Base-by-base conservation (phyloP, 2,329 filamentous ascomycete genomes). In the Endocalyx cinctus region DNA sequence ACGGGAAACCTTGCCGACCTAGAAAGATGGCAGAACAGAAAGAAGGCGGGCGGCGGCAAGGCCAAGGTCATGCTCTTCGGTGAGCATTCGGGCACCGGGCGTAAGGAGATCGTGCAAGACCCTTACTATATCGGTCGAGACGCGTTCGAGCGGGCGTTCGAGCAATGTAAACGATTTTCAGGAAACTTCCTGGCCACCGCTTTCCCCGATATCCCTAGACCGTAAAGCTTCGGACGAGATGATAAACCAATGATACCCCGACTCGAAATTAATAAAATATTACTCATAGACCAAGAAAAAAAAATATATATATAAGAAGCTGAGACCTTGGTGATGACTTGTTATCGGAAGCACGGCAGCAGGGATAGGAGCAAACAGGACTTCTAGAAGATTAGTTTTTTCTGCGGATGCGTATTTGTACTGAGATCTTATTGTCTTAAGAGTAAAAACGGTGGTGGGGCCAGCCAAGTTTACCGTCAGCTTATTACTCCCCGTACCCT, bases 111-210 rank as follows among this genome's bases (percentile, higher is more conserved):
- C 29, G 80, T 96, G 7, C 68, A 76, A 38, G 92, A 97, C 59
- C 92, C 92, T 11, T 98, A 97, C 64, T 97, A 97, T 59, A 88
- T 87, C n/a, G 87, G 78, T 10, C 64, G 69, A 4, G 75, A 85
- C 47, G 88, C 87, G 2, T 97, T 97, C 55, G 77, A 84, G 50
- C 77, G 73, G 52, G 87, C 88, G n/a, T 97, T 84, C 61, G 79
- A 90, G 63, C 89, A 96, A 69, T 82, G 83, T 42, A 66, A 71
- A 39, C 70, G 83, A 41, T 95, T 94, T 57, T 82, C 84, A 3
- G 73, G 70, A 55, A 87, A 84, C 35, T 88, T 96, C 50, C 49
- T 95, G 43, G 69, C 72, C 50, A 70, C 80, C 28, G 66, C 78
- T 19, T 64, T 79, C 36, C 63, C 64, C 2, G 52, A 62, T 14